Base-by-base conservation (phyloP, 1,139 yeast species). In the Blastobotrys niveus region DNA sequence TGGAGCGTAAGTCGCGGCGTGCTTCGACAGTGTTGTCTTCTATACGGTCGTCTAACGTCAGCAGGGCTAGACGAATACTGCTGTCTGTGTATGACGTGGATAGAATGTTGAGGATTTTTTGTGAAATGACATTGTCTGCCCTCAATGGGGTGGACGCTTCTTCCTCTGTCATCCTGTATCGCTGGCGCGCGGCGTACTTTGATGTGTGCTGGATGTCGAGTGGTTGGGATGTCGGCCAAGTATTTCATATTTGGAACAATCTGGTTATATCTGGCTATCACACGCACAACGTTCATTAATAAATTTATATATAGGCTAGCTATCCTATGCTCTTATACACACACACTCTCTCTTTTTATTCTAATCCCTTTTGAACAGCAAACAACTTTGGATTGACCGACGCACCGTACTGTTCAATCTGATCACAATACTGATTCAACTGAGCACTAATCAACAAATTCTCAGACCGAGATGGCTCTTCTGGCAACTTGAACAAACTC, bases 391-490 rank as follows among this genome's bases (percentile, higher is more conserved):
- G 72, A 61, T 77, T 73, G 55, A 79, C 78, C 49, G 75, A 73
- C 52, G 84, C 67, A 20, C 73, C 74, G 42, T 77, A 72, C 67
- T 77, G 76, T 71, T 80, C 74, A 67, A 82, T 62, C 68, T 79
- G 84, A 54, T 74, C 76, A 60, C 88, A 82, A 58, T 78, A 77
- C 54, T 76, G 79, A 61, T 80, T 80, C 54, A 84, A 79, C 60
- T 83, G 80, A 47, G 82, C 80, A 48, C 84, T 75, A 55, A 78
- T 73, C 53, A 85, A 73, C 68, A 85, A 69, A 64, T 80, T 82
- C 58, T 83, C 88, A 55, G 79, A 76, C 59, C 91, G 74, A 26
- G 87, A 78, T 39, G 94, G 93, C 62, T 82, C 89, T 42, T 67
- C 74, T 25, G 93, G 89, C 53, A 82, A 74, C 64, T 74, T 79